A percentile compares a stretch with the other conserved stretches of the same genome.
Evolutionary conservation across 2,329 filamentous ascomycete genomes (phyloP).

Genomic region (Aspergillus tamarii): DNA sequence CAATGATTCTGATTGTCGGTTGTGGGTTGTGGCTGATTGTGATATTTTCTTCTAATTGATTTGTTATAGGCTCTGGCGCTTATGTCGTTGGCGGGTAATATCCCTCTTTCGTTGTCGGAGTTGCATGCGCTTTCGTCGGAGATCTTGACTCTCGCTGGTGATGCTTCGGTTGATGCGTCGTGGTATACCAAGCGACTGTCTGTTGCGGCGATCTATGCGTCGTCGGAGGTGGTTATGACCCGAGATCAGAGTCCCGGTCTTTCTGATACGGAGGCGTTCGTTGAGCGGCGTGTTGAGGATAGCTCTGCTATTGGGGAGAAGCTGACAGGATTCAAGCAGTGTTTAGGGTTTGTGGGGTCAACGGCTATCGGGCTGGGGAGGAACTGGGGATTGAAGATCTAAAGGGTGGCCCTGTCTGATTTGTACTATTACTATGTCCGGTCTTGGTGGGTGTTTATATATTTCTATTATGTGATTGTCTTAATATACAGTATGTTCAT

Average conservation of each 20-base stretch:
- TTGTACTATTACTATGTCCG: slow-evolving; percentile 5
- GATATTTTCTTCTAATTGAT: background rate
- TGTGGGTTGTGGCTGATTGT: background rate
- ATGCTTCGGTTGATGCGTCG: slow-evolving; percentile 75
- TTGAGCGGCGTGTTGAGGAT: slow-evolving; percentile 75
- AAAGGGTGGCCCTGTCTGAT: slow-evolving; percentile 15
- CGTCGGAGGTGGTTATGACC: slow-evolving; percentile 90
- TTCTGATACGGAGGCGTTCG: slow-evolving; percentile 75
- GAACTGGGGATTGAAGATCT: slow-evolving; percentile 86
- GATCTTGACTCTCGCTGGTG: slow-evolving; percentile 85
- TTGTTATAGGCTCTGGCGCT: slow-evolving; percentile 73
- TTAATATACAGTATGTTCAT: slow-evolving; percentile 2
- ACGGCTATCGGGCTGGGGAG: slow-evolving; percentile 79
- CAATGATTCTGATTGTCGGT: background rate
- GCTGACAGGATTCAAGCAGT: slow-evolving; percentile 69
- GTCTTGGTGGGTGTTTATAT: slow-evolving; percentile 4
- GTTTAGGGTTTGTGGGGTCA: slow-evolving; percentile 78
- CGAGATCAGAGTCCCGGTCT: slow-evolving; percentile 77
- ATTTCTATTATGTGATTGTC: slow-evolving; percentile 6
- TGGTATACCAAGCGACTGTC: slow-evolving; percentile 81
- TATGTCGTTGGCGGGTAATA: slow-evolving; percentile 82
- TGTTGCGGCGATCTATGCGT: slow-evolving; percentile 70
- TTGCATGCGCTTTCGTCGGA: slow-evolving; percentile 85
- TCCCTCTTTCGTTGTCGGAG: slow-evolving; percentile 76
- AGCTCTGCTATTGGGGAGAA: slow-evolving; percentile 64